Evolutionary conservation across 495 filamentous ascomycete genomes (phyloP).

Genomic region (Aspergillus haitiensis): DNA sequence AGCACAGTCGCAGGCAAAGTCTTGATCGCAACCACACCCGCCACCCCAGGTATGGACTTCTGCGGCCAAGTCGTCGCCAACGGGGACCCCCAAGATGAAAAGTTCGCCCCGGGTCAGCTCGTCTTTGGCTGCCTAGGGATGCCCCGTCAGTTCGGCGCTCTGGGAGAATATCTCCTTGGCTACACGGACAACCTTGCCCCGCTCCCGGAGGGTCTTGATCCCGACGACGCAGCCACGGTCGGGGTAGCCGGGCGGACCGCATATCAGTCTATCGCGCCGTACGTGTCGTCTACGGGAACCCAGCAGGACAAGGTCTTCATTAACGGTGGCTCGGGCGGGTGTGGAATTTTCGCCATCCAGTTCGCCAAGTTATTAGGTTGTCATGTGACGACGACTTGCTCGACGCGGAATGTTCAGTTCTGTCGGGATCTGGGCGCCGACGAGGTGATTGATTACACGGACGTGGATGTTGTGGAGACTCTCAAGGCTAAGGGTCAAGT

Average conservation of each 20-base stretch:
- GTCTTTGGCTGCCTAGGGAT: constrained; percentile 55
- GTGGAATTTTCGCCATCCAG: constrained; percentile 62
- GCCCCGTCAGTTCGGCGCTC: constrained; percentile 49
- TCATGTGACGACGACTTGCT: constrained; percentile 61
- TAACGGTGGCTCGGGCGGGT: constrained; percentile 66
- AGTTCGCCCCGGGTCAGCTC: constrained; percentile 50
- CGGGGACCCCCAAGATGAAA: constrained; percentile 24
- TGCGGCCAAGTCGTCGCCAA: constrained; percentile 57
- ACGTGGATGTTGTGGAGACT: constrained; percentile 46
- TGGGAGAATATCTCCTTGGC: constrained; percentile 53
- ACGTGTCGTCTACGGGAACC: constrained; percentile 37
- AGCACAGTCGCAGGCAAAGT: constrained; percentile 37
- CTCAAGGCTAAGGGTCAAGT: constrained; percentile 51
- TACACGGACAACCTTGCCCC: constrained; percentile 26
- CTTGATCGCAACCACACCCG: constrained; percentile 43
- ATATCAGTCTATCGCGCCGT: constrained; percentile 57
- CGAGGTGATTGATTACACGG: constrained; percentile 68
- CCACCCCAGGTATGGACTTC: constrained; percentile 64
- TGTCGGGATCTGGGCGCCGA: constrained; percentile 63
- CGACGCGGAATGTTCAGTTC: constrained; percentile 56
- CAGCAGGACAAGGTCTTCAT: constrained; percentile 61
- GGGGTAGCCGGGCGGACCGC: constrained; percentile 59
- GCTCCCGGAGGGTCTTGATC: constrained; percentile 53
- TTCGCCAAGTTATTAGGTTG: constrained; percentile 66
- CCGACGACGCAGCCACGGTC: constrained; percentile 52